Base-by-base conservation (phyloP, 148 eudicot genomes). In the Cornus florida region DNA sequence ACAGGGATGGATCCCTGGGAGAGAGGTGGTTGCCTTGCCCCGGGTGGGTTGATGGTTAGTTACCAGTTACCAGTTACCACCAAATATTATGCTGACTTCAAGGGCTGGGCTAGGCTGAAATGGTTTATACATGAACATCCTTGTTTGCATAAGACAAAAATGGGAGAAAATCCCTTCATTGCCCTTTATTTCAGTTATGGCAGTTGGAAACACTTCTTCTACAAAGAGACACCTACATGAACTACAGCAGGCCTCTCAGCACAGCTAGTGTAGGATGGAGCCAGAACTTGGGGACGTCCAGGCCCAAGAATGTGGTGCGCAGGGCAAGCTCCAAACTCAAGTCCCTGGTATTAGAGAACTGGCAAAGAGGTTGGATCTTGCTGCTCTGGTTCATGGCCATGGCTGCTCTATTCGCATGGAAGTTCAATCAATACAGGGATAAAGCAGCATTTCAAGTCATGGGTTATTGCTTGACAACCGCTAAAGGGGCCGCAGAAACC, bases 401-500 rank as follows among this genome's bases (percentile, higher is more conserved):
- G 93, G 90, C 85, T n/a, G 87, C 83, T 0, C 88, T 96, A 24
- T 96, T 96, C 75, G 56, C 87, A 3, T 96, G 99, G 99, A 96
- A 92, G 59, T 93, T 96, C 83, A 66, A 85, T 14, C 97, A 96
- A 69, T 96, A 96, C 77, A 86, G 84, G 22, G 80, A 83, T 28
- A 88, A 75, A 79, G 88, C 93, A 0, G 98, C 93, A 3, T 96
- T 92, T 83, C 85, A 90, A 4, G 88, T 91, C 23, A 96, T 96
- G 98, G 99, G 99, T 43, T 91, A 96, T 76, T 96, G 99, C 79
- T 32, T 93, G 50, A 84, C 97, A 57, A 93, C 94, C 0, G 99
- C 99, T 67, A 96, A 96, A 85, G 99, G 99, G 14, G 99, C 98
- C 8, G 99, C 98, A 0, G 99, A 96, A 87, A 96, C 97, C 5